phyloP scores from a whole-genome alignment of 495 filamentous ascomycete species.

The Neurospora intermedia region DNA sequence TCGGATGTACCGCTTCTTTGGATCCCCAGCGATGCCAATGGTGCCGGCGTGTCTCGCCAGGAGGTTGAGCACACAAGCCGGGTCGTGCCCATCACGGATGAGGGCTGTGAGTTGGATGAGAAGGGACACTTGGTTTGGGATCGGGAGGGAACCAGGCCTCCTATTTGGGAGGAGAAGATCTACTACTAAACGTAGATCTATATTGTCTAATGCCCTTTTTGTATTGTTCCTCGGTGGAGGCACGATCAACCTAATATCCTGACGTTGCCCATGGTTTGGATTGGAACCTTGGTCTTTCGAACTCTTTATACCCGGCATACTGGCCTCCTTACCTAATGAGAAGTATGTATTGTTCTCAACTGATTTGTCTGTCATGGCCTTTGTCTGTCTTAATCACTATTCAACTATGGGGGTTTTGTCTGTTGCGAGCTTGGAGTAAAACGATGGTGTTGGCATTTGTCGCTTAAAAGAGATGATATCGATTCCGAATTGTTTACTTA shows the following conservation, averaged over 20 bases:
- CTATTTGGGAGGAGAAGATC: slow-evolving; percentile 67
- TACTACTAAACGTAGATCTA: slow-evolving; percentile 27
- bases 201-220: background rate
- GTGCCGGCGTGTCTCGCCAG: slow-evolving; percentile 61
- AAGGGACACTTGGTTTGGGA: slow-evolving; percentile 74
- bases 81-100: slow-evolving; percentile 72
- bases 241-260: background rate
- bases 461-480: background rate
- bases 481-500: background rate
- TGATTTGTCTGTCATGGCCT: background rate
- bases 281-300: background rate
- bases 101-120: slow-evolving; percentile 69
- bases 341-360: background rate
- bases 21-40: slow-evolving; percentile 60
- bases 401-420: background rate
- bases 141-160: slow-evolving; percentile 56
- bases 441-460: background rate
- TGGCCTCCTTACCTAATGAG: background rate
- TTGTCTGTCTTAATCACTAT: background rate
- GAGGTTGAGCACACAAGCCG: slow-evolving; percentile 62
- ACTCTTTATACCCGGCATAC: background rate
- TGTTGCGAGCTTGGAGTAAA: background rate
- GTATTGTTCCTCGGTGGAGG: background rate
- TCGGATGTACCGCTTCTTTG: slow-evolving; percentile 62
- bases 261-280: background rate